A percentile compares a stretch with the other conserved stretches of the same genome.
Evolutionary conservation across 2,329 filamentous ascomycete genomes (phyloP).

Genomic region (Tolypocladium album): DNA sequence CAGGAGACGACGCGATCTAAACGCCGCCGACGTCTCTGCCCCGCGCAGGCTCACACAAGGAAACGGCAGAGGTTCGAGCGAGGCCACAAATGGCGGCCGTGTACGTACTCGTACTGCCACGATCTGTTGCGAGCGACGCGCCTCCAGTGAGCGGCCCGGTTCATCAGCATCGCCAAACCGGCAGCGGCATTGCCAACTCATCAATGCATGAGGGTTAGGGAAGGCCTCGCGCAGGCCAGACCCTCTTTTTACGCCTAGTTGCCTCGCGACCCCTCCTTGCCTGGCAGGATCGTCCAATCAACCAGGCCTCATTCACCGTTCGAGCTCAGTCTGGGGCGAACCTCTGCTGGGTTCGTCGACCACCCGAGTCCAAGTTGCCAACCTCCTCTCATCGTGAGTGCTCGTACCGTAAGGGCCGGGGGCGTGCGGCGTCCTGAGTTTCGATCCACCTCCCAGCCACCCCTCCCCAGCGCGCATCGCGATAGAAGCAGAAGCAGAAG

Average conservation of each 20-base stretch:
- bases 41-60: constrained; percentile 1
- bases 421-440: not conserved
- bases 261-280: constrained; percentile 2
- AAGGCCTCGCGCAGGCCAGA: constrained; percentile 15
- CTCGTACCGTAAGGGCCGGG: not conserved
- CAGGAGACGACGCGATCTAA: not conserved
- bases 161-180: constrained; percentile 41
- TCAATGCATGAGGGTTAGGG: constrained; percentile 54
- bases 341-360: not conserved
- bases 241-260: constrained; percentile 3
- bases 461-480: not conserved
- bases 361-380: not conserved
- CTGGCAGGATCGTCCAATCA: constrained; percentile 11
- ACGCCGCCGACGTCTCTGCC: constrained; percentile 2
- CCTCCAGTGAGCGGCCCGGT: constrained; percentile 1
- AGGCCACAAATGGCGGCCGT: constrained; percentile 6
- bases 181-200: constrained; percentile 59
- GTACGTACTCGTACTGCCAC: constrained; percentile 1
- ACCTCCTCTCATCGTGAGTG: not conserved
- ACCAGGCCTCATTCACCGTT: constrained; percentile 12
- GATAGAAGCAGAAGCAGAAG: not conserved
- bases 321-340: not conserved
- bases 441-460: constrained; percentile 1
- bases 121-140: not conserved
- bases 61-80: not conserved